Evolutionary conservation across 106 monocot species (phyloP), one percentile per base, ranked within the genome.

Genomic region (Cymbidium sinense): DNA sequence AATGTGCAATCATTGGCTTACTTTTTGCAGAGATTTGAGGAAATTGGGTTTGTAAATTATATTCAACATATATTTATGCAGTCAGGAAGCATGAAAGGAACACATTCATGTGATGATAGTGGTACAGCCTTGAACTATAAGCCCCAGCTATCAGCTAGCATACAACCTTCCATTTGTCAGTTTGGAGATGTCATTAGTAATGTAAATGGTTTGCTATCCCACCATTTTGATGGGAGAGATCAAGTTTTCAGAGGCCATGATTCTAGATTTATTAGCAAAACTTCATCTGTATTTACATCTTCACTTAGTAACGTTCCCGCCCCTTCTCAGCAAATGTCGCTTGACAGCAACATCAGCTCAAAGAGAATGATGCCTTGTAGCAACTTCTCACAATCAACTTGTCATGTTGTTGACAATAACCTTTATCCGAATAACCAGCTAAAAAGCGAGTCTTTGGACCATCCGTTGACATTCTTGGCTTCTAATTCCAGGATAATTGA

Each of bases 21-120:
- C 20, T n/a, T 73, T 34, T 73, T 83, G 82, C 82, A 94, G 94
- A 81, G 89, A 70, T 75, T 79, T 74, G 87, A 95, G 74, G 83
- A 88, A 35, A 70, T 78, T 43, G 79, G 61, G n/a, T 82, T 89
- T 70, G 70, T 91, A 74, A 81, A 78, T 39, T 81, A 81, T 77
- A 80, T 86, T 43, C 87, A 64, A 52, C 76, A 43, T 43, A 70
- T 83, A n/a, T 85, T 91, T 79, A 18, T 50, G 50, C 89, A 91
- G 61, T 37, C 91, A 10, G 79, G 81, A 39, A 67, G 43, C 43
- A 44, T 86, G 23, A 77, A 77, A 20, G 67, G 71, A 4, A 11
- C 72, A 43, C 62, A 75, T 83, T 73, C 77, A 34, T 82, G 80
- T 76, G 79, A 78, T 43, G n/a, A 5, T 62, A 82, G 39, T 75